A percentile compares a stretch with the other conserved stretches of the same genome.
These are phyloP conservation scores for Podospora conica DNA, from an alignment of 495 filamentous ascomycete species.

Conservation along the genomic window DNA sequence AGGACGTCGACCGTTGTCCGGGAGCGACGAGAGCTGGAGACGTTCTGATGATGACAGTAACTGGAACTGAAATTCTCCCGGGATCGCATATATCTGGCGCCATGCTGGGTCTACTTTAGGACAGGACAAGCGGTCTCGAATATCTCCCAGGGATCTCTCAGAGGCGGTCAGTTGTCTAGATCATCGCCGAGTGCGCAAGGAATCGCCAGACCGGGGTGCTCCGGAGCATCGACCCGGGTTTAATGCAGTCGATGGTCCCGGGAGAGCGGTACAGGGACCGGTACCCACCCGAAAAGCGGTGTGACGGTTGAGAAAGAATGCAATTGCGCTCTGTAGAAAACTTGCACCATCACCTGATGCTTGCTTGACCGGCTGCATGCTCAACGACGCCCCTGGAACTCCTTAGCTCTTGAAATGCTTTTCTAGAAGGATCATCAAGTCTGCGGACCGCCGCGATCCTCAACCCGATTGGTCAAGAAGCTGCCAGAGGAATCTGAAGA, in stretches of 20 bases:
- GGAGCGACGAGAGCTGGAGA: not conserved
- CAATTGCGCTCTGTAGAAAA: not conserved
- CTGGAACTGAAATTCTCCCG: not conserved
- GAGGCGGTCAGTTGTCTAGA: not conserved
- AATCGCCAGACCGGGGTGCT: slow-evolving; percentile 5
- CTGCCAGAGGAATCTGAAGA: not conserved
- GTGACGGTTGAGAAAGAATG: not conserved
- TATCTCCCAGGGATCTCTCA: not conserved
- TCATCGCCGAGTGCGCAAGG: not conserved
- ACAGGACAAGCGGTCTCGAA: not conserved
- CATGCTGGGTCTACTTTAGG: not conserved
- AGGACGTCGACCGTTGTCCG: not conserved
- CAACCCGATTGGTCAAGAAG: slow-evolving; percentile 3
- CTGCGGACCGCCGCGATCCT: not conserved
- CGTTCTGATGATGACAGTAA: not conserved
- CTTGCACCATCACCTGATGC: slow-evolving; percentile 2
- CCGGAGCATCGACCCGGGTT: not conserved
- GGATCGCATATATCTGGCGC: too few relatives aligned
- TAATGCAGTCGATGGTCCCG: not conserved
- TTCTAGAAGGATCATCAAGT: not conserved
- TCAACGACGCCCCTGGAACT: not conserved
- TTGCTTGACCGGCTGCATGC: not conserved
- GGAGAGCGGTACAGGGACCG: not conserved
- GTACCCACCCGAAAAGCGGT: slow-evolving; percentile 1
- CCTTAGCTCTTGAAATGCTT: not conserved